phyloP scores from a whole-genome alignment of 2,329 filamentous ascomycete genomes.

The Penicillium sp. region DNA sequence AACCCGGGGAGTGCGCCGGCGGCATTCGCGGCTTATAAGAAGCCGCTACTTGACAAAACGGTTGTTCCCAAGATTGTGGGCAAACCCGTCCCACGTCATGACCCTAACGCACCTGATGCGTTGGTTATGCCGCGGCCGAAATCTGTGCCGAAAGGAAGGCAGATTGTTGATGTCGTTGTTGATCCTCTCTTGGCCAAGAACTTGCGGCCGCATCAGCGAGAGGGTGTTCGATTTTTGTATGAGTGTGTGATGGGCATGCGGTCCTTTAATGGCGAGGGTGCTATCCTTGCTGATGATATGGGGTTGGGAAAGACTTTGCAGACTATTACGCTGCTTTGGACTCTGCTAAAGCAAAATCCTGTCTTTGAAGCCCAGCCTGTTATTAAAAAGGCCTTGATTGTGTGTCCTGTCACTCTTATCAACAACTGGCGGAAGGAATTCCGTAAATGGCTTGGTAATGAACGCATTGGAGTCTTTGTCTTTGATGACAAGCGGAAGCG shows the following conservation, averaged over 20 bases:
- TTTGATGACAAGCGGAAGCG: slow-evolving; percentile 60
- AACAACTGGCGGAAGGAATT: slow-evolving; percentile 74
- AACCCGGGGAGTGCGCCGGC: slow-evolving; percentile 43
- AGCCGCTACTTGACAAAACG: slow-evolving; percentile 57
- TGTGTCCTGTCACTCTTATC: slow-evolving; percentile 70
- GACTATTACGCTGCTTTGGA: slow-evolving; percentile 70
- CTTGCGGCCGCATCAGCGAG: slow-evolving; percentile 66
- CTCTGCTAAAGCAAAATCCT: slow-evolving; percentile 69
- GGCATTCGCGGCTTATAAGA: slow-evolving; percentile 58
- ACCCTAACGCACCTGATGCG: slow-evolving; percentile 59
- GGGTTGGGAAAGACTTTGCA: slow-evolving; percentile 72
- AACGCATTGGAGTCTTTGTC: slow-evolving; percentile 67
- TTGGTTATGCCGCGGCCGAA: slow-evolving; percentile 66
- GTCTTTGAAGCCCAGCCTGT: slow-evolving; percentile 59
- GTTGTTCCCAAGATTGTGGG: slow-evolving; percentile 46
- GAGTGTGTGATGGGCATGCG: slow-evolving; percentile 75
- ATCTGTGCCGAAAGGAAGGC: slow-evolving; percentile 58
- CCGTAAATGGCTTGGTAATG: slow-evolving; percentile 70
- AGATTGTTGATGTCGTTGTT: slow-evolving; percentile 69
- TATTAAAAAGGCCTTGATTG: slow-evolving; percentile 68
- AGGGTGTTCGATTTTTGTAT: slow-evolving; percentile 69
- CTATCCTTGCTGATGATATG: slow-evolving; percentile 74
- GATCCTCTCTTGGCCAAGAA: slow-evolving; percentile 64
- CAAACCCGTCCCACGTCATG: slow-evolving; percentile 62
- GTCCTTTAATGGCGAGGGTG: slow-evolving; percentile 64